Base-by-base conservation (phyloP, 495 filamentous ascomycete species). In the Xylaria cubensis region DNA sequence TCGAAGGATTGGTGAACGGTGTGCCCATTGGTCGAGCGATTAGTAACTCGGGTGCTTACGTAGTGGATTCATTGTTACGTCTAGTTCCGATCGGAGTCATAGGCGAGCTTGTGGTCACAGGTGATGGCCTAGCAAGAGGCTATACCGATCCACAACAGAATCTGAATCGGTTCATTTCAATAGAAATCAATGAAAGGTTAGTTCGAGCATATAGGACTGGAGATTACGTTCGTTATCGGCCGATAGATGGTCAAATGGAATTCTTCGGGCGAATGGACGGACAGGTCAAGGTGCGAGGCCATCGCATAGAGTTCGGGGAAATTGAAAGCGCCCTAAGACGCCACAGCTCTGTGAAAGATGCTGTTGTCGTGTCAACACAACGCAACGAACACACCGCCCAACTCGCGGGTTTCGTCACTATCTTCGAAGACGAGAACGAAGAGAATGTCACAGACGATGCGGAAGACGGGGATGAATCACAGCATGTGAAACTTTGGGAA, bases 261-360 rank as follows among this genome's bases (percentile, higher is more conserved):
- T 69, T 69, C 55, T 39, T 42, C 7, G 73, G 77, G 29, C 77
- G 78, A 3, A 77, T 73, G 26, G 71, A 79, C 44, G 21, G 36
- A 39, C 78, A 80, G 65, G 68, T 77, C 34, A 77, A 79, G 63
- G 44, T 77, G 10, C 69, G 67, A 58, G 77, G 78, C 19, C 72
- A 77, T 61, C 77, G 78, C 6, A 61, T 80, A 15, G 78, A 80
- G 65, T 51, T 78, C 29, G 74, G 64, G 15, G 77, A 79, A 50
- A 73, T 80, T 12, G 77, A 78, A 50, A 19, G 46, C 42, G 32
- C 36, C 21, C 21, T 69, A 32, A 15, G 34, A n/a, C n/a, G 29
- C 3, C 50, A 55, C 50, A 4, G 3, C 10, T 51, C 46, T 13
- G 64, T 67, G 5, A 24, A 19, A 6, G 46, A 67, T 10, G 64